phyloP scores from a whole-genome alignment of 208 protist genomes.

The Naegleria gruberi region DNA sequence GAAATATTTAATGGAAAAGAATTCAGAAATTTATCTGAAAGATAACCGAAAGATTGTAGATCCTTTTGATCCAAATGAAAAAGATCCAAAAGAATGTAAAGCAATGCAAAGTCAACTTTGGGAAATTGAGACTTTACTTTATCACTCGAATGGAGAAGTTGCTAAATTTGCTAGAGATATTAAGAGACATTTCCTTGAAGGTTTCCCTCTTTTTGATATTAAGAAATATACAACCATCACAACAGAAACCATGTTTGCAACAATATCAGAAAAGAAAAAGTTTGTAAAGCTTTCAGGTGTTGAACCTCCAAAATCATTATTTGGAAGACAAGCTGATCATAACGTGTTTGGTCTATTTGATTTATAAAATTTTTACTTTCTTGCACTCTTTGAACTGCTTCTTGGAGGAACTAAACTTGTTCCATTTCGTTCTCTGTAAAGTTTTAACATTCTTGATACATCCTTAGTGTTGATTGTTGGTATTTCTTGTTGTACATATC shows the following conservation, averaged over 20 bases:
- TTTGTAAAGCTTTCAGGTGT: neutral
- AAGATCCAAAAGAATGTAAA: neutral
- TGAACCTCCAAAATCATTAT: neutral
- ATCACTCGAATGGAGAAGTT: neutral
- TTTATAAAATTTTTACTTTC: neutral
- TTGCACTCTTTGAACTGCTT: neutral
- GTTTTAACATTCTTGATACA: neutral
- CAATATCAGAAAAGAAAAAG: neutral
- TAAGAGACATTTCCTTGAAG: neutral
- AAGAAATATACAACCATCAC: neutral
- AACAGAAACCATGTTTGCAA: neutral
- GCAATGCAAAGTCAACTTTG: neutral
- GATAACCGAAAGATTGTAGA: neutral
- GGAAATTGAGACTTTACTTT: neutral
- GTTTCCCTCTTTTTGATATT: neutral
- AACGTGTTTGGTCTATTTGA: neutral
- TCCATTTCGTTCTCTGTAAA: neutral
- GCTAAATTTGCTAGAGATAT: neutral
- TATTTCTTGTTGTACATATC: neutral
- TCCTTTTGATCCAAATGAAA: neutral
- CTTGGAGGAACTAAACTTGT: neutral
- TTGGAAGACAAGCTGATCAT: neutral
- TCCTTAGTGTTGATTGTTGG: neutral
- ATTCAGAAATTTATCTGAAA: neutral
- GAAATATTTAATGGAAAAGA: neutral